Conservation (phyloP, 495 filamentous ascomycete species). For the Astrocystis sublimbata region DNA sequence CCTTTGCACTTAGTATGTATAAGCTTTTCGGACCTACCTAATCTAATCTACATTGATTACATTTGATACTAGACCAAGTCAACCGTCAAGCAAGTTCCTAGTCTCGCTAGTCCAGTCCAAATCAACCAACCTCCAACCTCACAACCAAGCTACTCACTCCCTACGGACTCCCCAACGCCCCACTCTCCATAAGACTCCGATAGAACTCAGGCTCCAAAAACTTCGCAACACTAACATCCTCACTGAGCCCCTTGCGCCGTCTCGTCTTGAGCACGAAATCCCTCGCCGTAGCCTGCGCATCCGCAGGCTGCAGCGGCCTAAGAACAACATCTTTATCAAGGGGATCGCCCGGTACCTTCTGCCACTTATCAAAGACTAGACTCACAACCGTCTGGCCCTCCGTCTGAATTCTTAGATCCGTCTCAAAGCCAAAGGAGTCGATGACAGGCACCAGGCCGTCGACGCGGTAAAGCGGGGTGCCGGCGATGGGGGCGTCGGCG, state of each 20-base stretch:
- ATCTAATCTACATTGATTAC: no score
- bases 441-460: slow-evolving; percentile 91
- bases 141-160: no score
- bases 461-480: slow-evolving; percentile 92
- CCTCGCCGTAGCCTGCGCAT: slow-evolving; percentile 80
- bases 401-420: slow-evolving; percentile 92
- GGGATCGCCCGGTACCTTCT: slow-evolving; percentile 90
- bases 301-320: slow-evolving; percentile 82
- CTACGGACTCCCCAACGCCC: slow-evolving; percentile 63
- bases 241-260: slow-evolving; percentile 86
- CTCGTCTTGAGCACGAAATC: slow-evolving; percentile 97
- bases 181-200: slow-evolving; percentile 82
- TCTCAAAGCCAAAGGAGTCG: slow-evolving; percentile 96
- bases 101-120: no score
- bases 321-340: slow-evolving; percentile 83
- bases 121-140: no score
- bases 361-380: slow-evolving; percentile 96
- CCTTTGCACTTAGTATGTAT: no score
- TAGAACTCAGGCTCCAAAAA: slow-evolving; percentile 95
- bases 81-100: no score
- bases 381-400: slow-evolving; percentile 88
- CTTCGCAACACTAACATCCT: slow-evolving; percentile 93
- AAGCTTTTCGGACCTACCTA: no score
- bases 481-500: slow-evolving; percentile 87
- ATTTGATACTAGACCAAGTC: no score